Conservation (phyloP, 1,139 yeast species). For the Kurtzmaniella quercitrusa region DNA sequence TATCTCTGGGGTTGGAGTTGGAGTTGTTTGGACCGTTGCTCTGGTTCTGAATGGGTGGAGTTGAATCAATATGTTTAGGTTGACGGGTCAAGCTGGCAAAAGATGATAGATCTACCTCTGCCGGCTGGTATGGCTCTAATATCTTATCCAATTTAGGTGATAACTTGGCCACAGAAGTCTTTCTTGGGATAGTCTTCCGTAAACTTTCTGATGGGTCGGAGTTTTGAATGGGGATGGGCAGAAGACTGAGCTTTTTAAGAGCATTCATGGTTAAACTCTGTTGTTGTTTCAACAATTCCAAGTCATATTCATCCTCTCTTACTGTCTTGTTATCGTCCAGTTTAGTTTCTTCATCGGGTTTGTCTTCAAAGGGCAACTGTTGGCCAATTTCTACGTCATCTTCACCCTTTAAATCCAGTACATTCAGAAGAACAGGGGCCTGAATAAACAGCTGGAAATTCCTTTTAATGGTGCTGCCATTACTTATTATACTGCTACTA, state of each 20-base stretch:
- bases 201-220: conserved; percentile 4
- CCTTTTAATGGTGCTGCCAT: conserved; percentile 15
- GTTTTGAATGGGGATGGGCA: conserved; percentile 35
- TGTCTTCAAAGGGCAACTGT: conserved; percentile 37
- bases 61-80: conserved; percentile 19
- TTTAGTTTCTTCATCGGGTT: conserved; percentile 5
- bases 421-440: conserved; percentile 44
- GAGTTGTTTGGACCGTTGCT: too few species aligned
- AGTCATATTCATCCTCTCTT: conserved; percentile 24
- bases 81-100: conserved; percentile 47
- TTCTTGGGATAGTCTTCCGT: conserved; percentile 10
- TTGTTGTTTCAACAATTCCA: conserved; percentile 38
- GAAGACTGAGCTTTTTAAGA: conserved; percentile 40
- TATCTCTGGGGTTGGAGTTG: conserved; percentile 2
- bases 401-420: conserved; percentile 24
- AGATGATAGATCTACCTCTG: conserved; percentile 49
- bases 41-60: conserved; percentile 7
- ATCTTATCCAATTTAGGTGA: conserved; percentile 8
- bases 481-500: conserved; percentile 21
- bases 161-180: conserved; percentile 11
- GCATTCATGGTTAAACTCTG: conserved; percentile 43
- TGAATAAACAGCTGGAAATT: conserved; percentile 47
- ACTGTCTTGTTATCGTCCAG: conserved; percentile 9
- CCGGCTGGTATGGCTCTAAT: conserved; percentile 44
- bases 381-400: conserved; percentile 39